Percentiles rank a stretch among this genome's conserved stretches.
These are phyloP conservation scores for Populus hybrid DNA, from an alignment of 441 rosid species.

Conservation along the genomic window DNA sequence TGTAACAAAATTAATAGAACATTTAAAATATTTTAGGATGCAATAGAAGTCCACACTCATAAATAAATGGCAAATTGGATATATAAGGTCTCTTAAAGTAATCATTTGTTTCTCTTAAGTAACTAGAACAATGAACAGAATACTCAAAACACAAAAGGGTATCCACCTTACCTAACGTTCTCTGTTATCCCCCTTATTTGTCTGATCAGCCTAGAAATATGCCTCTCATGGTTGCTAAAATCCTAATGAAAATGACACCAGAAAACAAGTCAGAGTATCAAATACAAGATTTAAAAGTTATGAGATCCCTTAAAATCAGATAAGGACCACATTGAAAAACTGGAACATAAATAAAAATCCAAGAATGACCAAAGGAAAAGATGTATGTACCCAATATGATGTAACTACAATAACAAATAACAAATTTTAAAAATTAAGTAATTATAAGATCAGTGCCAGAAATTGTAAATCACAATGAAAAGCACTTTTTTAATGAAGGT, in stretches of 20 bases:
- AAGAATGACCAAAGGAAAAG: neutral
- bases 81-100: neutral
- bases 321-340: neutral
- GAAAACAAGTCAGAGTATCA: neutral
- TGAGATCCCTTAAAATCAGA: neutral
- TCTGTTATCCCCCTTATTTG: slow-evolving; percentile 67
- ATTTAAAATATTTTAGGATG: neutral
- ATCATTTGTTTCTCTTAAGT: neutral
- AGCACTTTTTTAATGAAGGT: neutral
- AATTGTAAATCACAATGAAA: neutral
- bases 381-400: neutral
- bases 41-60: neutral
- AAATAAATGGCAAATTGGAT: neutral
- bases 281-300: neutral
- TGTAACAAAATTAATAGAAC: slow-evolving; percentile 31
- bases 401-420: neutral
- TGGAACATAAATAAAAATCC: neutral
- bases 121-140: neutral
- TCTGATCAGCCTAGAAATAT: slow-evolving; percentile 52
- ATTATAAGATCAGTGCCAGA: neutral
- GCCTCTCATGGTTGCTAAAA: slow-evolving; percentile 59
- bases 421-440: neutral
- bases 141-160: neutral
- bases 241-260: slow-evolving; percentile 37
- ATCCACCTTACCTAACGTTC: slow-evolving; percentile 58